Conservation (phyloP, 1,284 basidiomycete species). For the Rhizoctonia solani region DNA sequence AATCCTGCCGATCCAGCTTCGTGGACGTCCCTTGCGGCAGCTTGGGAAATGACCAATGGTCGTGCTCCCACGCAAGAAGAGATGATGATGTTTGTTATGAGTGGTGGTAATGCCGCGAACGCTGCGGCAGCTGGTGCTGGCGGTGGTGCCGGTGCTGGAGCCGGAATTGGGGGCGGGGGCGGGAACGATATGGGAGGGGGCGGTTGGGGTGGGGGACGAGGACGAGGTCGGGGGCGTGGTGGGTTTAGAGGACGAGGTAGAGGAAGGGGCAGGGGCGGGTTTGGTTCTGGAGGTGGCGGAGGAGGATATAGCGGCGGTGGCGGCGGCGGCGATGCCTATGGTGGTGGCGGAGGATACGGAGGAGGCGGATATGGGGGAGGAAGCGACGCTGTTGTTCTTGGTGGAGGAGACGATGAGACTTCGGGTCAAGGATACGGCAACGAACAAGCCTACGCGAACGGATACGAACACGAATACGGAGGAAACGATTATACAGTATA, state of each 20-base stretch:
- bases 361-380: slow-evolving; percentile 44
- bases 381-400: slow-evolving; percentile 61
- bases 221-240: slow-evolving; percentile 28
- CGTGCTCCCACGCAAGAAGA: slow-evolving; percentile 35
- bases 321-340: slow-evolving; percentile 23
- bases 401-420: slow-evolving; percentile 50
- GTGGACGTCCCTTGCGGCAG: slow-evolving; percentile 32
- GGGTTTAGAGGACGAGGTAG: slow-evolving; percentile 11
- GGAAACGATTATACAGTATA: too few relatives aligned
- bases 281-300: too few relatives aligned
- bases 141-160: too few relatives aligned
- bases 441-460: too few relatives aligned
- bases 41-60: slow-evolving; percentile 34
- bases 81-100: slow-evolving; percentile 37
- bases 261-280: slow-evolving; percentile 35
- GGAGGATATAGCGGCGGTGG: too few relatives aligned
- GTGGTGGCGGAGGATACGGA: slow-evolving; percentile 49
- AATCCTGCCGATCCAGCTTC: slow-evolving; percentile 31
- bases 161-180: too few relatives aligned
- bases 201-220: slow-evolving; percentile 42
- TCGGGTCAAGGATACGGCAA: too few relatives aligned
- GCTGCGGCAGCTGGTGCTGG: too few relatives aligned
- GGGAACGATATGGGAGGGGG: slow-evolving; percentile 7
- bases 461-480: too few relatives aligned
- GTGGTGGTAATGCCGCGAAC: too few relatives aligned